Conservation (phyloP, 192 early-diverging fungal species). For the Coemansia sp. region DNA sequence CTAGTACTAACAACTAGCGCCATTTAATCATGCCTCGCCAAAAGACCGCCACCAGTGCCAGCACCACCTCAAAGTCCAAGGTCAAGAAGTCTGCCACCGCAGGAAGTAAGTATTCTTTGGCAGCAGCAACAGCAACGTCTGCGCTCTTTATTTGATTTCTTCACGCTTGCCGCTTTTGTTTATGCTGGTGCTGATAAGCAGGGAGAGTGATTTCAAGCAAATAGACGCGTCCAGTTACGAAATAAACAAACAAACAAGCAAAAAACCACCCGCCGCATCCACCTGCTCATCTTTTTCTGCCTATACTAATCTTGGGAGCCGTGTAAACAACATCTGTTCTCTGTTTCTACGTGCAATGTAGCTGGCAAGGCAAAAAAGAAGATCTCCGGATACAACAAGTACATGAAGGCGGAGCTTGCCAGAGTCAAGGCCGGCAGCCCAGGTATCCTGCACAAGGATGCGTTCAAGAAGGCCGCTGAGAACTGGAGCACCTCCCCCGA, state of each 20-base stretch:
- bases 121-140: no score
- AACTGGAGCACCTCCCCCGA: constrained; percentile 62
- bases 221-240: not conserved
- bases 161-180: not conserved
- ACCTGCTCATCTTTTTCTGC: not conserved
- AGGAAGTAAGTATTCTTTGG: not conserved
- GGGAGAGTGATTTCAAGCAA: not conserved
- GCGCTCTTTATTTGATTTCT: not conserved
- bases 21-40: constrained; percentile 19
- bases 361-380: constrained; percentile 41
- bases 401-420: constrained; percentile 70
- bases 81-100: constrained; percentile 9
- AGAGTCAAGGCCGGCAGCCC: constrained; percentile 67
- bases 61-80: constrained; percentile 15
- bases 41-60: constrained; percentile 26
- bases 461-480: constrained; percentile 65
- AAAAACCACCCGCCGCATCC: no score
- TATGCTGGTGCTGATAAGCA: not conserved
- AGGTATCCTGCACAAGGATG: constrained; percentile 62
- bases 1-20: not conserved
- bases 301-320: not conserved
- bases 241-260: not conserved
- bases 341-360: not conserved
- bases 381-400: constrained; percentile 67
- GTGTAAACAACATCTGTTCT: not conserved